Evolutionary conservation across 2,329 filamentous ascomycete genomes (phyloP).

Genomic region (Sporothrix humicola): DNA sequence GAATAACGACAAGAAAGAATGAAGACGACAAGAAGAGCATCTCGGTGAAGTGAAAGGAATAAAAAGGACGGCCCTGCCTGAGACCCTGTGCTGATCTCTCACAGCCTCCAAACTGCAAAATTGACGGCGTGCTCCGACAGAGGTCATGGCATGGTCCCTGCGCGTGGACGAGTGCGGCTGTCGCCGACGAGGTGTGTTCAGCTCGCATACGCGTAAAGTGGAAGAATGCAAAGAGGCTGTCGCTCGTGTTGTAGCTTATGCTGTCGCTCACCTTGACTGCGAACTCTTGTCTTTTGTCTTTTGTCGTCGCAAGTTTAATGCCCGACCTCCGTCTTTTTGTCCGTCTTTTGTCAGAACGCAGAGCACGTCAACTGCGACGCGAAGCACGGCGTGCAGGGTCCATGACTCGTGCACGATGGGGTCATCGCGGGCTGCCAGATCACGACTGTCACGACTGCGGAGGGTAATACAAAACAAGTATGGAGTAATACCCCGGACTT

Average conservation of each 20-base stretch:
- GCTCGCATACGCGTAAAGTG: background rate
- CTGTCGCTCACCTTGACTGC: too few relatives aligned
- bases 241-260: too few relatives aligned
- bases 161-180: background rate
- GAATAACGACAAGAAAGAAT: background rate
- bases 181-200: background rate
- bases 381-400: conserved; percentile 24
- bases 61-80: background rate
- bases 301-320: background rate
- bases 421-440: background rate
- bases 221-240: too few relatives aligned
- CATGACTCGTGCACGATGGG: conserved; percentile 25
- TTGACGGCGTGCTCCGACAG: background rate
- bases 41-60: background rate
- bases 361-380: conserved; percentile 27
- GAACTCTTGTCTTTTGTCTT: background rate
- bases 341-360: too few relatives aligned
- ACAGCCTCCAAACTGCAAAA: background rate
- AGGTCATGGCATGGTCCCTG: background rate
- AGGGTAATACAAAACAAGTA: too few relatives aligned
- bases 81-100: conserved; percentile 1
- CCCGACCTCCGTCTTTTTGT: background rate
- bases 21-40: background rate
- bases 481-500: background rate
- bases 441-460: background rate